Conservation (phyloP, 192 early-diverging fungal species). For the Kickxella alabastrina region DNA sequence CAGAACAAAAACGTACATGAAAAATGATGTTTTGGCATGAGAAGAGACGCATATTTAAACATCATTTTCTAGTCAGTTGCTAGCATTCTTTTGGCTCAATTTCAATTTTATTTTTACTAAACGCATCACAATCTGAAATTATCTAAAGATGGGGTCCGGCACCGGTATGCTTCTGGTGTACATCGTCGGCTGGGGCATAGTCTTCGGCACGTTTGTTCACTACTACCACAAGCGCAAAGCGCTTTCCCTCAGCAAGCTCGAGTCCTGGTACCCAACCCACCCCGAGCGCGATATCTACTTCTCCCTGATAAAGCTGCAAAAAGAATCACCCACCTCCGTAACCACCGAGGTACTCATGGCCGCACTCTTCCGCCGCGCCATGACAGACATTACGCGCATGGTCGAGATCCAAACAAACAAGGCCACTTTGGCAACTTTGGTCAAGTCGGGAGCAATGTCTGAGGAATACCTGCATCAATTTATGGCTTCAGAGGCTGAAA, state of each 20-base stretch:
- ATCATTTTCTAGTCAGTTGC: too few species aligned
- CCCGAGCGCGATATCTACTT: conserved; percentile 63
- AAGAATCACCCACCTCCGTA: conserved; percentile 48
- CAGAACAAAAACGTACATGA: conserved; percentile 2
- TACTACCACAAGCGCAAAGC: conserved; percentile 55
- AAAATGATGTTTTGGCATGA: too few species aligned
- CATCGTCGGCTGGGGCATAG: conserved; percentile 51
- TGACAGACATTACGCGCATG: conserved; percentile 70
- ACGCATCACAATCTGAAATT: too few species aligned
- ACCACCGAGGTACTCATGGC: conserved; percentile 58
- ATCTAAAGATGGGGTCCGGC: conserved; percentile 47
- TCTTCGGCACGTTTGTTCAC: conserved; percentile 54
- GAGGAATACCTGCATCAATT: conserved; percentile 81
- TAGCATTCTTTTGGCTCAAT: too few species aligned
- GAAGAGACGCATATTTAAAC: too few species aligned
- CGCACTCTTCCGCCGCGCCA: conserved; percentile 77
- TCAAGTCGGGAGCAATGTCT: conserved; percentile 74
- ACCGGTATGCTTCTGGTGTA: conserved; percentile 52
- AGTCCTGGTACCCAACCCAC: conserved; percentile 69
- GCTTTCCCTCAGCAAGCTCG: conserved; percentile 46
- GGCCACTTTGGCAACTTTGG: conserved; percentile 64
- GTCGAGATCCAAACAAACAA: conserved; percentile 78
- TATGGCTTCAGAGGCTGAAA: conserved; percentile 69
- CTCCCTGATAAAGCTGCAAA: conserved; percentile 55
- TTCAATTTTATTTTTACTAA: background rate